These are phyloP conservation scores for Fraxinus latifolia DNA, from an alignment of 305 asterid species.

Conservation along the genomic window DNA sequence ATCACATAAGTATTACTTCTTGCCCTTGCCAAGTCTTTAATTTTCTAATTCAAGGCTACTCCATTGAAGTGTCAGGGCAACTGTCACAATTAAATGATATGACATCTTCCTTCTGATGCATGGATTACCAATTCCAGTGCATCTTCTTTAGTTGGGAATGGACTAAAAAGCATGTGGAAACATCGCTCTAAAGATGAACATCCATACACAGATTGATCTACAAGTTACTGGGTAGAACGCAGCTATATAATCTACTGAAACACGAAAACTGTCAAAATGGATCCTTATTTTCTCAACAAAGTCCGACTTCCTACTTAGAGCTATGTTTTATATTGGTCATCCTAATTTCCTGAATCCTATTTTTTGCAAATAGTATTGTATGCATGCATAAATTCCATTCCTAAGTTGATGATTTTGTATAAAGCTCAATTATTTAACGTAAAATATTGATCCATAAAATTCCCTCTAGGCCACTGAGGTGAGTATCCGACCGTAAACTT, in stretches of 20 bases:
- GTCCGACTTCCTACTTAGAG: not conserved
- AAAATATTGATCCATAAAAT: not conserved
- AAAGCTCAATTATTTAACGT: not conserved
- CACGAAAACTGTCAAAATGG: not conserved
- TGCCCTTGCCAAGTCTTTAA: not conserved
- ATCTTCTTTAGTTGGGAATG: not conserved
- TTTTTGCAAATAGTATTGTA: not conserved
- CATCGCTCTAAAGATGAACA: not conserved
- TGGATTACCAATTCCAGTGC: not conserved
- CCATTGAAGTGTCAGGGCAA: not conserved
- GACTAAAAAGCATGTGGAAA: not conserved
- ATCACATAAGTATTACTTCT: not conserved
- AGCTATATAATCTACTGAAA: not conserved
- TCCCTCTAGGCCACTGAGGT: too few relatives aligned
- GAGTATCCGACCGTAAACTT: too few relatives aligned
- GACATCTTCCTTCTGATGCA: constrained; percentile 1
- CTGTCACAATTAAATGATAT: not conserved
- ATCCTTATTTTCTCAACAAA: not conserved
- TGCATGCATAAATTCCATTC: not conserved
- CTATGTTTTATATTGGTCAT: not conserved
- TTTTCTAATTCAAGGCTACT: not conserved
- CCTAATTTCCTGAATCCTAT: not conserved
- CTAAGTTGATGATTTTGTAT: not conserved
- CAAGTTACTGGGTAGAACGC: not conserved
- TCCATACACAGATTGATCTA: not conserved